These are phyloP conservation scores for Hsuehochloa calcarea DNA, from an alignment of 176 grass and related monocot genomes.

Conservation along the genomic window DNA sequence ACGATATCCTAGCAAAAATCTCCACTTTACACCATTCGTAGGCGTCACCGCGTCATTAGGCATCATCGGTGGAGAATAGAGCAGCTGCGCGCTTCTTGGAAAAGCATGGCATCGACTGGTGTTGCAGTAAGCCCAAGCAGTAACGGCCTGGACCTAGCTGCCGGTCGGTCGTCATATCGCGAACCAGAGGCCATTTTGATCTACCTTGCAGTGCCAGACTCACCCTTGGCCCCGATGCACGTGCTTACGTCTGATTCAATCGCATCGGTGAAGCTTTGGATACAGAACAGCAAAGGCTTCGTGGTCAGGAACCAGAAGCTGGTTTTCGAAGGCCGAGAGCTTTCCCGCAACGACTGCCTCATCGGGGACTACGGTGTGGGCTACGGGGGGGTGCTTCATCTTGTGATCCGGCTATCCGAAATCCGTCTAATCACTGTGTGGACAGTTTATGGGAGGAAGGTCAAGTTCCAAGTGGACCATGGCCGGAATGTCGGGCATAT, in stretches of 20 bases:
- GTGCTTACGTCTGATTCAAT: constrained; percentile 39
- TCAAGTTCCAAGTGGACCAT: constrained; percentile 38
- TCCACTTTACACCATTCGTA: not conserved
- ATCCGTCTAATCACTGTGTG: constrained; percentile 39
- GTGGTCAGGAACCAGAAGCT: constrained; percentile 47
- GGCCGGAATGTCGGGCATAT: constrained; percentile 33
- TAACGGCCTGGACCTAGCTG: constrained; percentile 18
- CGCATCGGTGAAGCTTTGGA: constrained; percentile 45
- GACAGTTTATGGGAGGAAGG: constrained; percentile 43
- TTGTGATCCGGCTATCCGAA: constrained; percentile 44
- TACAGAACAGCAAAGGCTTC: constrained; percentile 46
- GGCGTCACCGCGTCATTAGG: not conserved
- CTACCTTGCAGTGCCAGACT: constrained; percentile 45
- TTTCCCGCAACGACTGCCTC: constrained; percentile 33
- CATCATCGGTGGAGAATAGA: not conserved
- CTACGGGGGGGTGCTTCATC: constrained; percentile 46
- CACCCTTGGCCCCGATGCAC: not conserved
- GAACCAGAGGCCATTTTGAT: constrained; percentile 44
- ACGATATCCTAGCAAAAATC: not conserved
- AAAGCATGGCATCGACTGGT: constrained; percentile 41
- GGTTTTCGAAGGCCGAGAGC: constrained; percentile 52
- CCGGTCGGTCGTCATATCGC: constrained; percentile 17
- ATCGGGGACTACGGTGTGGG: constrained; percentile 49
- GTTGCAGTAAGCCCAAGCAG: constrained; percentile 25
- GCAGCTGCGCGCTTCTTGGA: too few relatives aligned